phyloP scores from a whole-genome alignment of 202 grass and related monocot species.

The Elaeis oleifera region DNA sequence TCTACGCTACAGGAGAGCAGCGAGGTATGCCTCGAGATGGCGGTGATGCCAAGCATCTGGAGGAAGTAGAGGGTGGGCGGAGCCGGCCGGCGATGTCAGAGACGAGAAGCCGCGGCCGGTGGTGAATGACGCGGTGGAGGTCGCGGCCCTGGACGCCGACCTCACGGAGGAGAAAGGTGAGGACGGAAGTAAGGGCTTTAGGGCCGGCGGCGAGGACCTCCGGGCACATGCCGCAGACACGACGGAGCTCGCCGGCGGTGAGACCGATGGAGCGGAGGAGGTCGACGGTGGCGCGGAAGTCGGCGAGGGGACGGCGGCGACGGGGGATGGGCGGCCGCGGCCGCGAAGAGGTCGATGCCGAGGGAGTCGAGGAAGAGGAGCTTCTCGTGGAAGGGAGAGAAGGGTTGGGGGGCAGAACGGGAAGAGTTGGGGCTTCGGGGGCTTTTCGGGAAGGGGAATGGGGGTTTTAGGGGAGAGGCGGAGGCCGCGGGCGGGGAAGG shows the following conservation, averaged over 20 bases:
- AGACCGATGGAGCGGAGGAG: conserved; percentile 46
- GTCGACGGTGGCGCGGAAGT: conserved; percentile 22
- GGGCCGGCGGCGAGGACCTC: conserved; percentile 58
- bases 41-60: conserved; percentile 50
- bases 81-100: conserved; percentile 52
- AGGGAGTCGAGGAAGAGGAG: conserved; percentile 39
- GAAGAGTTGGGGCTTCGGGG: neutral
- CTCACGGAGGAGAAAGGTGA: conserved; percentile 60
- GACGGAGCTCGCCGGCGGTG: conserved; percentile 46
- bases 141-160: conserved; percentile 29
- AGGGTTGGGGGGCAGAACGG: neutral
- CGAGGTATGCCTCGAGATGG: conserved; percentile 51
- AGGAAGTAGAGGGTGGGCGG: conserved; percentile 82
- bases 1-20: conserved; percentile 88
- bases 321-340: conserved; percentile 8
- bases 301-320: conserved; percentile 25
- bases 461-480: conserved; percentile 1
- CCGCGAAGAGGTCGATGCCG: conserved; percentile 19
- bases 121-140: conserved; percentile 49
- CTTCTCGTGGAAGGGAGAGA: conserved; percentile 17
- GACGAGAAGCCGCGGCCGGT: conserved; percentile 74
- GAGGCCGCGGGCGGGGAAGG: neutral
- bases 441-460: conserved; percentile 7
- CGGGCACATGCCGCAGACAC: conserved; percentile 75
- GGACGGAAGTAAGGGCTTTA: conserved; percentile 31